Conservation (phyloP, 2,329 filamentous ascomycete genomes). For the Aspergillus cejpii region DNA sequence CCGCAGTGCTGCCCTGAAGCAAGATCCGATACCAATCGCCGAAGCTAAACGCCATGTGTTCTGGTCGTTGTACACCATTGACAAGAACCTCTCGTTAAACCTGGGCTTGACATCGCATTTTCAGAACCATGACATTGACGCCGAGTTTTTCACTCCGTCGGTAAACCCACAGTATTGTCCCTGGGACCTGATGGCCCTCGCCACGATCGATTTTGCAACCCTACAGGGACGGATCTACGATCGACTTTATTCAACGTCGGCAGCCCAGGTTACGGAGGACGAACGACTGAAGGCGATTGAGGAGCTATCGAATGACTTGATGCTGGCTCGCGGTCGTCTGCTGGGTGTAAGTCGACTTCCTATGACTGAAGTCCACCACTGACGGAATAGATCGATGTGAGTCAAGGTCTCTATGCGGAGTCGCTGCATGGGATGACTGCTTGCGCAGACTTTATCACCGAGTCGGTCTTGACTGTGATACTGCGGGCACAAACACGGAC, state of each 20-base stretch:
- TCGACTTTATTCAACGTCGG: constrained; percentile 19
- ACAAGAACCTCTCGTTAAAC: constrained; percentile 24
- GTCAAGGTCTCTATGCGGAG: constrained; percentile 19
- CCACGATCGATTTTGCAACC: constrained; percentile 18
- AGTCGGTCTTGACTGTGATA: constrained; percentile 22
- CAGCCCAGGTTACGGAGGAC: constrained; percentile 11
- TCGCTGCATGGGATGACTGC: constrained; percentile 22
- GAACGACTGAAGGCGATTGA: constrained; percentile 14
- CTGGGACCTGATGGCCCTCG: constrained; percentile 23
- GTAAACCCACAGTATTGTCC: constrained; percentile 13
- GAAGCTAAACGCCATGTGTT: constrained; percentile 22
- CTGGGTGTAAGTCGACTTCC: constrained; percentile 13
- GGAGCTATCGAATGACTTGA: constrained; percentile 18
- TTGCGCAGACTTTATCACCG: constrained; percentile 23
- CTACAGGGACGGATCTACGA: constrained; percentile 24
- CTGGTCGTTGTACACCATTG: constrained; percentile 23
- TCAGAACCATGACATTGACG: constrained; percentile 26
- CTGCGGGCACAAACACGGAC: constrained; percentile 22
- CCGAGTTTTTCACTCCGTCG: constrained; percentile 16
- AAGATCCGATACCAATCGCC: constrained; percentile 11
- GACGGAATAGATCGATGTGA: constrained; percentile 18
- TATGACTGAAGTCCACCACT: neutral
- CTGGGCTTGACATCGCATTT: constrained; percentile 22
- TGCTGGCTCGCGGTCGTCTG: constrained; percentile 19
- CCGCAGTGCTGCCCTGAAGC: constrained; percentile 12